These are phyloP conservation scores for Spirogloea muscicola DNA, from an alignment of 139 green algal species.

Conservation along the genomic window DNA sequence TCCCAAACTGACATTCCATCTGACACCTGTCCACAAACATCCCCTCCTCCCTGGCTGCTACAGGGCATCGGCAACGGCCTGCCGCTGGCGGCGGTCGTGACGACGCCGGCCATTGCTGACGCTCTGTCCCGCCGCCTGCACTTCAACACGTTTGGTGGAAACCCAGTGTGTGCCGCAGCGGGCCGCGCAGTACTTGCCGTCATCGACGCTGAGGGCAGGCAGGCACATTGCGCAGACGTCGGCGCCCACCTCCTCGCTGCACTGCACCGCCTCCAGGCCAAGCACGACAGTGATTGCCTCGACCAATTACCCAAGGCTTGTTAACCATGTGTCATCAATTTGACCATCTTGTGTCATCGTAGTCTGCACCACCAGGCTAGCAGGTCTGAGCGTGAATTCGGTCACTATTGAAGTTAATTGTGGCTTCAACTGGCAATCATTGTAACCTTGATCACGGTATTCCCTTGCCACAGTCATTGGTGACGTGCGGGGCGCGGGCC, in stretches of 20 bases:
- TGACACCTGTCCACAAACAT: no score
- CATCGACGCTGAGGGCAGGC: constrained; percentile 49
- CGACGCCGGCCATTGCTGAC: constrained; percentile 82
- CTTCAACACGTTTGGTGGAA: constrained; percentile 98
- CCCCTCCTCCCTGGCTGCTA: no score
- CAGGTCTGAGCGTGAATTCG: background rate
- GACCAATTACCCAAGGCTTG: background rate
- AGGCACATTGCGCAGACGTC: constrained; percentile 50
- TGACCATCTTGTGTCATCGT: background rate
- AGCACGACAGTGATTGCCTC: constrained; percentile 34
- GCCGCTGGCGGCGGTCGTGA: constrained; percentile 92
- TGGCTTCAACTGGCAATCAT: background rate
- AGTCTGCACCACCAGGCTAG: background rate
- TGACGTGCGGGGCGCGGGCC: constrained; percentile 81
- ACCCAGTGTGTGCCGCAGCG: constrained; percentile 85
- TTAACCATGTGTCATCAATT: background rate
- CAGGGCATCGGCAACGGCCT: constrained; percentile 94
- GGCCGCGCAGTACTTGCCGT: constrained; percentile 79
- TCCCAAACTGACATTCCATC: no score
- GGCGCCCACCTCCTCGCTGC: constrained; percentile 26
- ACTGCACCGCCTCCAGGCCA: constrained; percentile 30
- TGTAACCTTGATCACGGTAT: background rate
- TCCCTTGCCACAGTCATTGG: constrained; percentile 69
- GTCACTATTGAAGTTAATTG: background rate
- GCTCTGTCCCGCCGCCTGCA: constrained; percentile 70